A percentile compares a stretch with the other conserved stretches of the same genome.
phyloP scores from a whole-genome alignment of 177 flowering plant genomes.

The Vitis hybrid region DNA sequence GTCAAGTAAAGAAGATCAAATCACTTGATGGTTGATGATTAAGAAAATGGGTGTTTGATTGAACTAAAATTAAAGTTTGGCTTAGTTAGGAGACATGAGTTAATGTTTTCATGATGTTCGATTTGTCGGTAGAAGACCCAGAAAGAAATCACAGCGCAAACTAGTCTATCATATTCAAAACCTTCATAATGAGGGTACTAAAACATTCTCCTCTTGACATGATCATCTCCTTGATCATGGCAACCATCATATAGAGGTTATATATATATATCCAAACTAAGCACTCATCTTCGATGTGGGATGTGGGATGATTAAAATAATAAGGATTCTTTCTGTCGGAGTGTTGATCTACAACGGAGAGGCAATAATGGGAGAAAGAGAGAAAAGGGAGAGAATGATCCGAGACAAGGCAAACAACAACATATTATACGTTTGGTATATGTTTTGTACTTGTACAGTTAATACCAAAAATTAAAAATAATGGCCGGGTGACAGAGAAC shows the following conservation, averaged over 20 bases:
- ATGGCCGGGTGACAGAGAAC: neutral
- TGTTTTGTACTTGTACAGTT: neutral
- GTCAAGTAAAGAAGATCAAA: too few relatives aligned
- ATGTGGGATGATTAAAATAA: neutral
- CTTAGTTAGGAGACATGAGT: neutral
- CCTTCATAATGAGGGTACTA: slow-evolving; percentile 13
- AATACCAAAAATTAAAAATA: too few relatives aligned
- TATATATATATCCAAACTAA: neutral
- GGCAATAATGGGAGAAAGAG: slow-evolving; percentile 19
- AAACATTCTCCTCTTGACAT: slow-evolving; percentile 15
- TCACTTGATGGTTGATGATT: too few relatives aligned
- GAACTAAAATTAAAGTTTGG: too few relatives aligned
- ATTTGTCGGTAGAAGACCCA: slow-evolving; percentile 18
- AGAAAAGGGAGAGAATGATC: neutral
- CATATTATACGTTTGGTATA: slow-evolving; percentile 17
- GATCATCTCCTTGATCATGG: slow-evolving; percentile 3
- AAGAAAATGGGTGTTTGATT: too few relatives aligned
- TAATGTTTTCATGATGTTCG: slow-evolving; percentile 1
- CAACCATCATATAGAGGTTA: too few relatives aligned
- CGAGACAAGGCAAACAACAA: slow-evolving; percentile 11
- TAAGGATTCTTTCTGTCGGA: slow-evolving; percentile 24
- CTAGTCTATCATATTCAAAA: slow-evolving; percentile 13
- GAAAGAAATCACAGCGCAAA: slow-evolving; percentile 19
- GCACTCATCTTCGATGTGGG: neutral
- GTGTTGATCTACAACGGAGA: slow-evolving; percentile 2